A percentile compares a stretch with the other conserved stretches of the same genome.
These are phyloP conservation scores for Tylopilus balloui DNA, from an alignment of 768 basidiomycete genomes.

Conservation along the genomic window DNA sequence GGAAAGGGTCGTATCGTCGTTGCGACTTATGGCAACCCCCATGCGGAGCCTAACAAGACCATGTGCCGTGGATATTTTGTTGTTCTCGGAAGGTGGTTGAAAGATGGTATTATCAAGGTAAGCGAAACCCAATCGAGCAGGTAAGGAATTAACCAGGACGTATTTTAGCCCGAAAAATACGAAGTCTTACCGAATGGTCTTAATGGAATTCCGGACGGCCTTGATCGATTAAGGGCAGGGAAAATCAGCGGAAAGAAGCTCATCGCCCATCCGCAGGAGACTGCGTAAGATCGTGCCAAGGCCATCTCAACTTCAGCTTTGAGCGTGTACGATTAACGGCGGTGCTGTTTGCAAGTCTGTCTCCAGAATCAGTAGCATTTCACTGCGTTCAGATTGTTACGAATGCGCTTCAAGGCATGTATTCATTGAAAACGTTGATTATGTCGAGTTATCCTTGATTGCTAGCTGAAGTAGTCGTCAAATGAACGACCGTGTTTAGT, in stretches of 20 bases:
- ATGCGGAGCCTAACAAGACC: slow-evolving; percentile 13
- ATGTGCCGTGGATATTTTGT: slow-evolving; percentile 20
- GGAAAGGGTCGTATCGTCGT: slow-evolving; percentile 18
- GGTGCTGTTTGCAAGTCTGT: neutral
- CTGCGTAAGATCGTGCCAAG: slow-evolving; percentile 11
- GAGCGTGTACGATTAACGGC: slow-evolving; percentile 18
- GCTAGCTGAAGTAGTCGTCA: neutral
- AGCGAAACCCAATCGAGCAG: neutral
- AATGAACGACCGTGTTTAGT: neutral
- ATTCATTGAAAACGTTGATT: neutral
- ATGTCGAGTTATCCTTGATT: too few relatives aligned
- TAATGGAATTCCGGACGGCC: slow-evolving; percentile 32
- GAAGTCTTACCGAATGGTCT: slow-evolving; percentile 43
- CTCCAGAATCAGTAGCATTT: neutral
- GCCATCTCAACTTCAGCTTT: neutral
- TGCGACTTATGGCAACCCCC: slow-evolving; percentile 25
- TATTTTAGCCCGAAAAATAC: slow-evolving; percentile 35
- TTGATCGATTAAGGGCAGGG: slow-evolving; percentile 34
- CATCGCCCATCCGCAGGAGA: slow-evolving; percentile 40
- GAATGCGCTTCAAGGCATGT: slow-evolving; percentile 3
- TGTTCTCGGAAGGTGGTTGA: slow-evolving; percentile 22
- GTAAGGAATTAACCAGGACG: neutral
- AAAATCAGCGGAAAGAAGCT: slow-evolving; percentile 44
- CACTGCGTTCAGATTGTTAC: neutral
- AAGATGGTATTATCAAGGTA: slow-evolving; percentile 27